Evolutionary conservation across 768 basidiomycete genomes (phyloP).

Genomic region (Termitomyces sp.): DNA sequence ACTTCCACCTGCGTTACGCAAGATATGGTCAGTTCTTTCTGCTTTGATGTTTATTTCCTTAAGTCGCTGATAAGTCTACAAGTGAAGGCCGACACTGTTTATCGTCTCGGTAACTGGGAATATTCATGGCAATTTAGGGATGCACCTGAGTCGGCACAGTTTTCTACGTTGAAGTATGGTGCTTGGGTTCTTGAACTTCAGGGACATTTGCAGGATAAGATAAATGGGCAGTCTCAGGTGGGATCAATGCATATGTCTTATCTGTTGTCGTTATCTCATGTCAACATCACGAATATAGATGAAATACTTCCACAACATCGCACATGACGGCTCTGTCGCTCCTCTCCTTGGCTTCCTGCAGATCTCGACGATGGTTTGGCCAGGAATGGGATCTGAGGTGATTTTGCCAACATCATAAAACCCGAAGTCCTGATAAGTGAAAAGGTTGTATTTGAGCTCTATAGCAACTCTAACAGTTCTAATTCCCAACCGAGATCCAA

Average conservation of each 20-base stretch:
- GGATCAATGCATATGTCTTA: no score
- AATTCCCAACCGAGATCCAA: not conserved
- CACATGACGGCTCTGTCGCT: conserved; percentile 46
- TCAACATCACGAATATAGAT: not conserved
- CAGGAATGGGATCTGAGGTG: conserved; percentile 49
- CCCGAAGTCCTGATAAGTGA: not conserved
- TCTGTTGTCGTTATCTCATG: not conserved
- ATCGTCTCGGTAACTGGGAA: conserved; percentile 56
- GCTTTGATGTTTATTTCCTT: not conserved
- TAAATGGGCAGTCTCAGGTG: conserved; percentile 31
- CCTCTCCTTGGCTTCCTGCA: conserved; percentile 45
- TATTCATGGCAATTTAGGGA: conserved; percentile 48
- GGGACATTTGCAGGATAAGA: conserved; percentile 30
- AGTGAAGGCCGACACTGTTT: conserved; percentile 42
- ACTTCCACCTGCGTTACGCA: conserved; percentile 38
- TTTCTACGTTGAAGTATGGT: conserved; percentile 38
- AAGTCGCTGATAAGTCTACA: not conserved
- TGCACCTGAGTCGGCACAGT: conserved; percentile 36
- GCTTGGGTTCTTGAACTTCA: conserved; percentile 42
- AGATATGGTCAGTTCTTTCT: conserved; percentile 24
- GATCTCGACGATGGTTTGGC: conserved; percentile 47
- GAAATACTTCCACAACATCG: conserved; percentile 24
- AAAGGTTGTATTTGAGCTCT: conserved; percentile 42
- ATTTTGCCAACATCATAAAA: not conserved
- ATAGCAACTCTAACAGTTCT: conserved; percentile 13